Base-by-base conservation (phyloP, 2,329 filamentous ascomycete species). In the Fusarium scirpi region DNA sequence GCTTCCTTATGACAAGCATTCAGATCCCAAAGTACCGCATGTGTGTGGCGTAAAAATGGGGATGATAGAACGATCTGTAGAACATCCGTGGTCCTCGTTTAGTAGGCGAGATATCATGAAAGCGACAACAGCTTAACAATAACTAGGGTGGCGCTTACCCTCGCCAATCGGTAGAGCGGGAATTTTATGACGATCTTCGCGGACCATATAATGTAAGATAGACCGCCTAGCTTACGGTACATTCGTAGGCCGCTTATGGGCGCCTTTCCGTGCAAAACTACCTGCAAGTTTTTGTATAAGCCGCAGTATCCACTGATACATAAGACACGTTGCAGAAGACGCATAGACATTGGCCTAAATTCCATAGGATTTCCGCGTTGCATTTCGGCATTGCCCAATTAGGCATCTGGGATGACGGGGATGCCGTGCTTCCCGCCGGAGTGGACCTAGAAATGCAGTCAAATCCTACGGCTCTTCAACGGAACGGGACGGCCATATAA, bases 41-140 rank as follows among this genome's bases (percentile, higher is more conserved):
- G 52, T 18, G 22, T 27, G 52, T 34, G 52, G 52, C 40, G 52
- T 55, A 55, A 55, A 55, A 38, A 38, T 46, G 41, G 52, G 41
- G 29, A 9, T 9, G 16, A 55, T 34, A 18, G 41, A 46, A 55
- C 12, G 16, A 55, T 38, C 18, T 3, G 13, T 38, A 46, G 41
- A 55, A 55, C 29, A 46, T 34, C 12, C 41, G 38, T 34, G 6
- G 11, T 9, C 29, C 18, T 55, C 29, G 12, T 55, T 34, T 25
- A 34, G 41, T 46, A 25, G 29, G 29, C 27, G 41, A 34, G 7
- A 5, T 45, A 46, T 27, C 27, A 13, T 20, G 40, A 55, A 22
- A 34, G 29, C 12, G 11, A 34, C 52, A 55, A 8, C n/a, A 25
- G 29, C 3, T 45, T 6, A 44, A 44, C 18, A 12, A 11, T 3